Base-by-base conservation (phyloP, 2,329 filamentous ascomycete genomes). In the Pyricularia sp. region DNA sequence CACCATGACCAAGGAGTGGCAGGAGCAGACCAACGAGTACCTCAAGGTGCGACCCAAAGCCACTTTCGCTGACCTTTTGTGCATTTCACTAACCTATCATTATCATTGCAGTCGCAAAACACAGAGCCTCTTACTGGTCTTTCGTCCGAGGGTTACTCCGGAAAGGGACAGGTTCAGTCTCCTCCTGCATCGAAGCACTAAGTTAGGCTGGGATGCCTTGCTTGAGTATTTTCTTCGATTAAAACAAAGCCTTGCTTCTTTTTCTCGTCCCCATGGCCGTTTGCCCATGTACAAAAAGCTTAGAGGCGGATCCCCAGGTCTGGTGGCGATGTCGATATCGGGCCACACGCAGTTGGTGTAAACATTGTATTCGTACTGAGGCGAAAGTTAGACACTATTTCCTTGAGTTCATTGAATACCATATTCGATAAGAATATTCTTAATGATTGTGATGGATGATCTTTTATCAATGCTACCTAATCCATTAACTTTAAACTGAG, bases 1-100 rank as follows among this genome's bases (percentile, higher is more conserved):
- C 77, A 96, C 93, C 73, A 96, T 99, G 93, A 93, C 83, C 81
- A 90, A 91, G 84, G 94, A 99, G 80, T 97, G 90, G 86, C 91
- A 99, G 82, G 92, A 97, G 82, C 89, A 89, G 71, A 84, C 88
- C 71, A 96, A 99, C 79, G 94, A 97, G 82, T 94, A 90, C 78
- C 83, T 97, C 77, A 93, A 87, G 85, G 93, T 96, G 81, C 73
- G 86, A 79, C n/a, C 13, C 35, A 30, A 12, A 19, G 0, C 24
- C n/a, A 1, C 16, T 13, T 22, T 31, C 7, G 16, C 16, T 4
- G 26, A 22, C n/a, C 9, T 30, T 4, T 30, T n/a, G 24, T 28
- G 40, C 31, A 24, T 60, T 24, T 61, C 49, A 65, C 66, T 68
- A 65, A 70, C 67, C 30, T 8, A n/a, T 59, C 55, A 44, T 55